Evolutionary conservation across 176 grass and related monocot species (phyloP).

Genomic region (Juncus effusus): DNA sequence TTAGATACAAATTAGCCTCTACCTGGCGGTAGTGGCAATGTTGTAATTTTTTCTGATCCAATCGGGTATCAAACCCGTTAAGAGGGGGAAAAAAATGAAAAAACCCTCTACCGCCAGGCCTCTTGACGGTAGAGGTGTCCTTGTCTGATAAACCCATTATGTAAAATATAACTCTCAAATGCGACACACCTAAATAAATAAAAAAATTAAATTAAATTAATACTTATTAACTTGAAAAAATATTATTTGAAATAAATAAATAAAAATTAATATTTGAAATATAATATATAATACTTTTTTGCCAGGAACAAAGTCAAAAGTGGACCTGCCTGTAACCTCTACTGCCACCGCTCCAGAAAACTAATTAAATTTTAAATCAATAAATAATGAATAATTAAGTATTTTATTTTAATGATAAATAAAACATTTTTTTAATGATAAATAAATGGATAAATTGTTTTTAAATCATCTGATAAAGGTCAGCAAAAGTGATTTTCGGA

Average conservation of each 20-base stretch:
- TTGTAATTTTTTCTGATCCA: no score
- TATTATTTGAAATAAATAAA: not conserved
- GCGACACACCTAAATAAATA: conserved; percentile 36
- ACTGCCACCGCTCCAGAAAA: conserved; percentile 68
- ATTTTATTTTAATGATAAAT: conserved; percentile 2
- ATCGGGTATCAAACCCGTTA: no score
- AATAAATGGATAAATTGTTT: not conserved
- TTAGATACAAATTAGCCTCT: no score
- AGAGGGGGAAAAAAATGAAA: no score
- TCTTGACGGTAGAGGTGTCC: no score
- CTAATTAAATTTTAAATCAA: conserved; percentile 17
- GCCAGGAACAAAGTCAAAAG: conserved; percentile 56
- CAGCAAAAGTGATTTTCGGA: conserved; percentile 62
- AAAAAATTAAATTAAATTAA: not conserved
- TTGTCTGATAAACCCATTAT: conserved; percentile 71
- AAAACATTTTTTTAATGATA: no score
- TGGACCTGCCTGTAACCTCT: conserved; percentile 59
- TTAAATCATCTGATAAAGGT: conserved; percentile 57
- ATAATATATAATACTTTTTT: conserved; percentile 29
- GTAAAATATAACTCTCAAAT: conserved; percentile 57
- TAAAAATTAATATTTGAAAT: no score
- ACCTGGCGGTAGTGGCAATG: no score
- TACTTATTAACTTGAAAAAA: not conserved
- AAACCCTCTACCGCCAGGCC: no score
- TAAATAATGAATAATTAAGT: not conserved